Conservation (phyloP, 2,329 filamentous ascomycete species). For the Fusarium luffae region DNA sequence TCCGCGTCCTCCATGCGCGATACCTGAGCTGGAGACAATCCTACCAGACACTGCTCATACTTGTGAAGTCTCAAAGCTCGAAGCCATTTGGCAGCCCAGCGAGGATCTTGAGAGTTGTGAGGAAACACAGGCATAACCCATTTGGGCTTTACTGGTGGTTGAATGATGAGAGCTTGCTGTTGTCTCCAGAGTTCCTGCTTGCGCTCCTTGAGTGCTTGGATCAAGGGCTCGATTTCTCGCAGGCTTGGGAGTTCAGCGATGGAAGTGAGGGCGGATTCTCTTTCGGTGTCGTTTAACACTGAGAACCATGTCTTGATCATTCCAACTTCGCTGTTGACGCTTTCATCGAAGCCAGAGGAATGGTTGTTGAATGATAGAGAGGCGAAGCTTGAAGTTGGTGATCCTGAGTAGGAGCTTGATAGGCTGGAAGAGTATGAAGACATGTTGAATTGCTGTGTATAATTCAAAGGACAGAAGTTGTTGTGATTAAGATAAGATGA, state of each 20-base stretch:
- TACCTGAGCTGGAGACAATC: slow-evolving; percentile 40
- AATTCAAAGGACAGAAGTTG: neutral
- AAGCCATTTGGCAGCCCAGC: slow-evolving; percentile 44
- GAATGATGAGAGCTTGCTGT: slow-evolving; percentile 42
- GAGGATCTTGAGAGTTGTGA: slow-evolving; percentile 38
- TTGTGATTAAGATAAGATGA: neutral
- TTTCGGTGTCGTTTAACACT: slow-evolving; percentile 39
- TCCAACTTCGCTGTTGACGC: slow-evolving; percentile 36
- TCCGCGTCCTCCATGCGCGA: slow-evolving; percentile 32
- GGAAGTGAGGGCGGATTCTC: slow-evolving; percentile 36
- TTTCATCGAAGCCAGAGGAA: slow-evolving; percentile 11
- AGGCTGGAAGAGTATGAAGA: slow-evolving; percentile 38
- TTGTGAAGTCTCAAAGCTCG: slow-evolving; percentile 44
- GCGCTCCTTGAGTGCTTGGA: slow-evolving; percentile 43
- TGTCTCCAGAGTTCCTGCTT: slow-evolving; percentile 42
- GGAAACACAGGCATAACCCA: slow-evolving; percentile 43
- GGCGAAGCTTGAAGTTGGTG: slow-evolving; percentile 40
- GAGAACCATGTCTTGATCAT: slow-evolving; percentile 45
- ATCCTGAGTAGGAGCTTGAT: slow-evolving; percentile 34
- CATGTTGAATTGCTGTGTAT: slow-evolving; percentile 23
- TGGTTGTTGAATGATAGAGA: slow-evolving; percentile 26
- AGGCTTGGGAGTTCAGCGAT: slow-evolving; percentile 42
- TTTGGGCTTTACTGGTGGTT: slow-evolving; percentile 39
- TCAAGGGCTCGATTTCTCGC: slow-evolving; percentile 44
- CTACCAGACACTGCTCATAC: slow-evolving; percentile 40